These are phyloP conservation scores for Thinopyrum elongatum DNA, from an alignment of 176 grass and related monocot species.

Conservation along the genomic window DNA sequence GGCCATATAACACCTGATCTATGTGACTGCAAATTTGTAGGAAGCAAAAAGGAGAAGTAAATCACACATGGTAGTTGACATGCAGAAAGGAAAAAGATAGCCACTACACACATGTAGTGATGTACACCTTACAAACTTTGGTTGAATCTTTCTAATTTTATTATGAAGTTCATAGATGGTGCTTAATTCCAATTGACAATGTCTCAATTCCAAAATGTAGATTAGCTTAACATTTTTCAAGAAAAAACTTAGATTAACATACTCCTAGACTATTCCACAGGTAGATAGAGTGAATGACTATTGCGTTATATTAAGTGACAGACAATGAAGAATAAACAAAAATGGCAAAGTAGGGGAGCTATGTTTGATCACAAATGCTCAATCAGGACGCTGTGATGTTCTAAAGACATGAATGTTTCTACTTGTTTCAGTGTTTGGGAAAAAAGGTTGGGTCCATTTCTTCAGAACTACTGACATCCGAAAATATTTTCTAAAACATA, in stretches of 20 bases:
- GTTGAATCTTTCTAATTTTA: not conserved
- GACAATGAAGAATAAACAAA: not conserved
- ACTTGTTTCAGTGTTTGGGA: not conserved
- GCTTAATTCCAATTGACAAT: not conserved
- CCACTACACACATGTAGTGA: not conserved
- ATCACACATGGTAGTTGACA: not conserved
- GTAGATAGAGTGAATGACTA: not conserved
- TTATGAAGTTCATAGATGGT: not conserved
- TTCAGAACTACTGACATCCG: not conserved
- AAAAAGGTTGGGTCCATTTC: not conserved
- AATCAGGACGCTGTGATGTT: not conserved
- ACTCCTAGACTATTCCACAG: not conserved
- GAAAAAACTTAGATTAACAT: not conserved
- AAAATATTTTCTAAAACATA: not conserved
- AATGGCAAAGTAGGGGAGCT: not conserved
- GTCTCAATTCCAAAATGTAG: not conserved
- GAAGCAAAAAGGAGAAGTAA: not conserved
- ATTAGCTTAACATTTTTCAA: not conserved
- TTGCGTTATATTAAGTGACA: not conserved
- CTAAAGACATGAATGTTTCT: not conserved
- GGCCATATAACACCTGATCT: constrained; percentile 44
- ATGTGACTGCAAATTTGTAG: not conserved
- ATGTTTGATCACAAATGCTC: not conserved
- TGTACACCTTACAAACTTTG: not conserved
- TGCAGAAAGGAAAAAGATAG: not conserved